Base-by-base conservation (phyloP, 2,329 filamentous ascomycete species). In the Aureobasidium sp. region DNA sequence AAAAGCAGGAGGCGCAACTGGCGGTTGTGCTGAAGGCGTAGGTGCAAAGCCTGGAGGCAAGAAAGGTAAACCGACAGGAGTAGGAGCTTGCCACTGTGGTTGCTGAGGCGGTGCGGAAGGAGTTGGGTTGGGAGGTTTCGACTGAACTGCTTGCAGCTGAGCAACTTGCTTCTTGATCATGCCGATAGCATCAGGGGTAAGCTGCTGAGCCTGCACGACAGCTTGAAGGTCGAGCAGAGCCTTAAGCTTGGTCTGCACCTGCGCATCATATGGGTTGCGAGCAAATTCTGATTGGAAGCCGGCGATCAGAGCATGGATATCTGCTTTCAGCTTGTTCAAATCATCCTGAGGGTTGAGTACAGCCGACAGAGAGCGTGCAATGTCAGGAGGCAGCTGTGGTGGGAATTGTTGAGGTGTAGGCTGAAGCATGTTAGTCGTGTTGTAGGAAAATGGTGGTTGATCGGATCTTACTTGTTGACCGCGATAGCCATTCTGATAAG, bases 91-190 rank as follows among this genome's bases (percentile, higher is more conserved):
- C 64, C 64, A 66, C 50, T 66, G 63, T 2, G 55, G 47, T 22
- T 55, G 54, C 30, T 63, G 60, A 19, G 65, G 62, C 8, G 55
- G 49, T 16, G 62, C 56, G 17, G 61, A 59, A 40, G 64, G 64
- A 12, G 65, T 27, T 59, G 10, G 65, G 61, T n/a, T n/a, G n/a
- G 8, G 64, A 62, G 17, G 71, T 67, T 55, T 76, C 75, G 69
- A 81, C 74, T 65, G 78, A 79, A 80, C 79, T 71, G 76, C 81
- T 30, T 72, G 80, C 68, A 95, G 79, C 69, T 84, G 82, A 68
- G 85, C 83, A 70, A 96, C 84, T 79, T 93, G 88, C 67, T 85
- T 84, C 70, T 85, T 88, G 70, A 95, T 86, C 68, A 86, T 81
- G 70, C 86, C 83, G 66, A 95, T 79, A 73, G 95, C 87, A 64